Base-by-base conservation (phyloP, 164 flowering plant species). In the Nelumbo lutea region DNA sequence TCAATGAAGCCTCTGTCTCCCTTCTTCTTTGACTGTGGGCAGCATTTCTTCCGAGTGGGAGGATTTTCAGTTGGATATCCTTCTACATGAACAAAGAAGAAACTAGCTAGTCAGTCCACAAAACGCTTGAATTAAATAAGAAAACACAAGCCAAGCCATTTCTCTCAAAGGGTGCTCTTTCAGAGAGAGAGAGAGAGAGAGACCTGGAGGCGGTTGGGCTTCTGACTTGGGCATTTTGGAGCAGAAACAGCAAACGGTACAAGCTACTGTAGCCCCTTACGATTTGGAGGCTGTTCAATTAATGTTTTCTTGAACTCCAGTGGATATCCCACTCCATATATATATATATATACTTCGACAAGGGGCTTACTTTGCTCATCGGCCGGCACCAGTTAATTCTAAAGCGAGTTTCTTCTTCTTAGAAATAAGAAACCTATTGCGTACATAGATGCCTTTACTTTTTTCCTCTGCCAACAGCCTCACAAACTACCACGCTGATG, bases 51-150 rank as follows among this genome's bases (percentile, higher is more conserved):
- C 44, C 62, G n/a, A 3, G 45, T 60, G 11, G 44, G 45, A 10
- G 44, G 45, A 10, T 60, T 60, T 41, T 60, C 62, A 41, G 44
- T 60, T 60, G 62, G 62, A 46, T 60, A 60, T 60, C 62, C 62
- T 60, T 9, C 4, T 39, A 7, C 40, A 41, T 2, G 1, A 60
- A 41, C 2, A 27, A 10, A 27, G 27, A 27, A 27, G 27, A 27
- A 27, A 27, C 27, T 42, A 9, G 10, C 43, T n/a, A 60, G n/a
- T 60, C 10, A 60, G 4, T 10, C 62, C 45, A 41, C 62, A 59
- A 10, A 41, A 1, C 41, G 14, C 14, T 41, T 3, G 13, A 55
- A 40, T 41, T 4, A 41, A 60, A 9, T 3, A 41, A 40, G 15
- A 60, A 42, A 27, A 27, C 27, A 41, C 14, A 10, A 11, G 9